Evolutionary conservation across 306 rosid species (phyloP).

Genomic region (Medicago truncatula): MtrunA17r5.0-ANR NC_053049.1:10843501-10844000

Average conservation of each 20-base stretch:
- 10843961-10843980: constrained; percentile 15
- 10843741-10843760: constrained; percentile 18
- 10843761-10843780: constrained; percentile 24
- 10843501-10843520: constrained; percentile 19
- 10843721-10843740: constrained; percentile 5
- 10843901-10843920: constrained; percentile 9
- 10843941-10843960: not conserved
- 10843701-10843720: constrained; percentile 27
- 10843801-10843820: constrained; percentile 32
- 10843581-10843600: constrained; percentile 12
- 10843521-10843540: constrained; percentile 32
- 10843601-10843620: constrained; percentile 4
- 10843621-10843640: constrained; percentile 9
- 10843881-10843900: constrained; percentile 7
- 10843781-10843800: constrained; percentile 26
- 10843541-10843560: constrained; percentile 31
- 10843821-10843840: constrained; percentile 17
- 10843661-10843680: constrained; percentile 13
- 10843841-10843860: constrained; percentile 7
- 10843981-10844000: not conserved
- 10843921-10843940: constrained; percentile 5
- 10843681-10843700: constrained; percentile 10
- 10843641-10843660: constrained; percentile 14
- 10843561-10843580: constrained; percentile 23
- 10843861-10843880: not conserved